Conservation (phyloP, 495 filamentous ascomycete genomes). For the Lasiosphaeria ovina region DNA sequence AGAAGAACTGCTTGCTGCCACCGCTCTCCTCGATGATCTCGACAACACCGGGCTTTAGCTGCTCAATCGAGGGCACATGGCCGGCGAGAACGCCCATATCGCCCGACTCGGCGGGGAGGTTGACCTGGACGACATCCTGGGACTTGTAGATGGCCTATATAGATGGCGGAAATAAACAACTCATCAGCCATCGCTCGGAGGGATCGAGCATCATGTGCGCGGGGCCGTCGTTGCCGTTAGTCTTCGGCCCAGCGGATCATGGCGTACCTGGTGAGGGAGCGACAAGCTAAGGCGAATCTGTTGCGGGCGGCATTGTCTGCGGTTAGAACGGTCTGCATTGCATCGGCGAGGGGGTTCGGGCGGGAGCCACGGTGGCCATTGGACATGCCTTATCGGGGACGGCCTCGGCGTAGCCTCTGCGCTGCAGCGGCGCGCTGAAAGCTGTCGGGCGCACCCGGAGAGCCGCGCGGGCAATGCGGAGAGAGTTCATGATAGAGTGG, state of each 20-base stretch:
- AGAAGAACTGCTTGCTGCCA: conserved; percentile 93
- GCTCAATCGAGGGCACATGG: conserved; percentile 98
- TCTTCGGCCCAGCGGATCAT: not conserved
- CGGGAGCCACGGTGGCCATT: too few species aligned
- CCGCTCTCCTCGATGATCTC: conserved; percentile 94
- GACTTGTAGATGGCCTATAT: conserved; percentile 55
- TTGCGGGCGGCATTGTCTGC: conserved; percentile 18
- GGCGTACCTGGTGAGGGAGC: conserved; percentile 94
- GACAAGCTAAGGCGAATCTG: conserved; percentile 97
- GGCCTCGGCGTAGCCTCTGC: conserved; percentile 91
- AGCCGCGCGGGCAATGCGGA: conserved; percentile 85
- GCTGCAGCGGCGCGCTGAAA: conserved; percentile 67
- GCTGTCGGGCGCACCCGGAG: conserved; percentile 72
- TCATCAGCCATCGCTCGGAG: conserved; percentile 19
- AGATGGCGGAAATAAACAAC: conserved; percentile 43
- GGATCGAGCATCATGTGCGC: too few species aligned
- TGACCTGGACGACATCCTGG: conserved; percentile 88
- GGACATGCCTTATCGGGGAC: conserved; percentile 68
- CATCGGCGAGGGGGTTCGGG: conserved; percentile 1
- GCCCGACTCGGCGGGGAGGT: conserved; percentile 94
- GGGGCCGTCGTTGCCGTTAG: too few species aligned
- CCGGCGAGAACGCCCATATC: conserved; percentile 99
- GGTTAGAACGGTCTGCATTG: conserved; percentile 18
- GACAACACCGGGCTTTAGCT: conserved; percentile 92
- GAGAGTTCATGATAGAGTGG: conserved; percentile 75